A percentile compares a stretch with the other conserved stretches of the same genome.
Evolutionary conservation across 2,329 filamentous ascomycete species (phyloP).

Genomic region (Fusarium piperis): DNA sequence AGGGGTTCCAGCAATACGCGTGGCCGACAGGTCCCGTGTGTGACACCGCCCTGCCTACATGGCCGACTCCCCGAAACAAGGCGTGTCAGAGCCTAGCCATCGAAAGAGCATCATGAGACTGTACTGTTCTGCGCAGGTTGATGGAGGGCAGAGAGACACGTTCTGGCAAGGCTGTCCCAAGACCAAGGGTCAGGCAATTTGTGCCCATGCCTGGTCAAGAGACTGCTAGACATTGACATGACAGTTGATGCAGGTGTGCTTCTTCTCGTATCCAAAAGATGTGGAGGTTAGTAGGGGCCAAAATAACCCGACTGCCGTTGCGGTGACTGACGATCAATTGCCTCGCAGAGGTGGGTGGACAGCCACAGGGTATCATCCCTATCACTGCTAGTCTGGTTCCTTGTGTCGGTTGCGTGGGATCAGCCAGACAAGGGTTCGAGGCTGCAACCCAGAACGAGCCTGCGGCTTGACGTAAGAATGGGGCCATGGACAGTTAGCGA

Average conservation of each 20-base stretch:
- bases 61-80: slow-evolving; percentile 7
- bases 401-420: not conserved
- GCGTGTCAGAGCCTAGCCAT: not conserved
- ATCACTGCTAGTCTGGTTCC: not conserved
- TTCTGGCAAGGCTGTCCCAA: not conserved
- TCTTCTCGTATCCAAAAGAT: not conserved
- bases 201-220: not conserved
- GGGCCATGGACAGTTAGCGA: not conserved
- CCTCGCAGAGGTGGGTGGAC: slow-evolving; percentile 8
- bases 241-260: not conserved
- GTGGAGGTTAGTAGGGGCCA: not conserved
- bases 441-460: not conserved
- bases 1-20: not conserved
- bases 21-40: slow-evolving; percentile 1
- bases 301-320: slow-evolving; percentile 3
- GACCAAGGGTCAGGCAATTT: not conserved
- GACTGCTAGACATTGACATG: not conserved
- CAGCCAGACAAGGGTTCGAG: not conserved
- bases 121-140: not conserved
- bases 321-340: slow-evolving; percentile 23
- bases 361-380: slow-evolving; percentile 1
- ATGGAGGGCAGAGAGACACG: not conserved
- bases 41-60: not conserved
- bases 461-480: slow-evolving; percentile 23
- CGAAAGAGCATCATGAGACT: slow-evolving; percentile 14